Evolutionary conservation across 306 rosid genomes (phyloP).

Genomic region (Vigna radiata): DNA sequence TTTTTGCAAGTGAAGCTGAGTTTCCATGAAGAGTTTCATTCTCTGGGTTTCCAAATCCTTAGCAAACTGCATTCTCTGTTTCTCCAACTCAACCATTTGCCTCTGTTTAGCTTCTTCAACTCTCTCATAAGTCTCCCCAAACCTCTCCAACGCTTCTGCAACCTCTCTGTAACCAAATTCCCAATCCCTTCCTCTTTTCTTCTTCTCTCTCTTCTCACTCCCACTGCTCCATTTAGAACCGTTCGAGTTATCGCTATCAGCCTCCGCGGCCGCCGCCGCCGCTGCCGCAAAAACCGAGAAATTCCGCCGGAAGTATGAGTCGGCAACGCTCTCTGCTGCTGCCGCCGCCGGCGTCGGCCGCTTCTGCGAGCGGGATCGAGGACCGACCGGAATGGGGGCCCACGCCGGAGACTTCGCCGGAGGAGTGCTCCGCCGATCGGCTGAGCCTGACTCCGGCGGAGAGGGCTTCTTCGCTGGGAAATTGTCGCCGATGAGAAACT

Average conservation of each 20-base stretch:
- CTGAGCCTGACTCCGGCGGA: conserved; percentile 35
- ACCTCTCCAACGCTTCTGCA: conserved; percentile 63
- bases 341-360: conserved; percentile 43
- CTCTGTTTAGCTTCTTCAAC: conserved; percentile 65
- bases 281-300: conserved; percentile 57
- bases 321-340: conserved; percentile 21
- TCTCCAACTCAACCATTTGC: conserved; percentile 77
- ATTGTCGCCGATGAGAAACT: conserved; percentile 60
- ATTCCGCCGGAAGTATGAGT: conserved; percentile 46
- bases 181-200: background rate
- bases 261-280: conserved; percentile 51
- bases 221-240: conserved; percentile 47
- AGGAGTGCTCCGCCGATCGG: conserved; percentile 1
- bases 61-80: conserved; percentile 71
- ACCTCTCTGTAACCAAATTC: conserved; percentile 54
- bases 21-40: conserved; percentile 70
- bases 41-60: conserved; percentile 76
- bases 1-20: conserved; percentile 62
- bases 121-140: conserved; percentile 66
- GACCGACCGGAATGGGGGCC: conserved; percentile 61
- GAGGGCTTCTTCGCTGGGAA: conserved; percentile 41
- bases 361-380: conserved; percentile 62
- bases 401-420: conserved; percentile 47
- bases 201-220: conserved; percentile 32
- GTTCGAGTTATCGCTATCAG: conserved; percentile 44